A percentile compares a stretch with the other conserved stretches of the same genome.
phyloP scores from a whole-genome alignment of 495 filamentous ascomycete genomes.

The Talaromyces liani region DNA sequence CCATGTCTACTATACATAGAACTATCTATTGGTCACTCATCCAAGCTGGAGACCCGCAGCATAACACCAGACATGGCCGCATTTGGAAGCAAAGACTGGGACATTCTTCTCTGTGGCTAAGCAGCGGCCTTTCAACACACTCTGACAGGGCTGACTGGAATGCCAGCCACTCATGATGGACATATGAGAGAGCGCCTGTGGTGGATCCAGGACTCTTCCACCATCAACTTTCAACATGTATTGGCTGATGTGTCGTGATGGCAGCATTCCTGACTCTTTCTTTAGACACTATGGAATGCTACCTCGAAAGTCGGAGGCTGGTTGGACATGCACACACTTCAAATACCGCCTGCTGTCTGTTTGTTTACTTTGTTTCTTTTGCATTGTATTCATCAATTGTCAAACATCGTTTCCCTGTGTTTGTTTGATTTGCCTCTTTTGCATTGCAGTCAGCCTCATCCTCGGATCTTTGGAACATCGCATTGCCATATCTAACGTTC shows the following conservation, averaged over 20 bases:
- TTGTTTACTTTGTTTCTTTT: constrained; percentile 47
- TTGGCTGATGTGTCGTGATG: constrained; percentile 10
- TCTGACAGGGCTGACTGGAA: not conserved
- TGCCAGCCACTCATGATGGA: constrained; percentile 6
- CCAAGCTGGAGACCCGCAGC: constrained; percentile 3
- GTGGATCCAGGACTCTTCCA: not conserved
- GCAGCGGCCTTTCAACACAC: not conserved
- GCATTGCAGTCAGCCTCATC: not conserved
- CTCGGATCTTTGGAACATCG: constrained; percentile 1
- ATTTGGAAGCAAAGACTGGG: constrained; percentile 1
- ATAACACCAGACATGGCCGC: not conserved
- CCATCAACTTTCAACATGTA: not conserved
- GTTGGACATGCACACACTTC: constrained; percentile 23
- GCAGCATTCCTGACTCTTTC: constrained; percentile 31
- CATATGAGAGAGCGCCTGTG: not conserved
- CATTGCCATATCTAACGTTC: not conserved
- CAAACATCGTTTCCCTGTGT: constrained; percentile 8
- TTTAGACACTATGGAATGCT: constrained; percentile 35
- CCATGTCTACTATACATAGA: not conserved
- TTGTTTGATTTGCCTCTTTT: constrained; percentile 7
- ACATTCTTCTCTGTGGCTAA: constrained; percentile 10
- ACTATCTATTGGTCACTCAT: not conserved
- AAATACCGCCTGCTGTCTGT: constrained; percentile 38
- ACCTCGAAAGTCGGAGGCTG: constrained; percentile 34
- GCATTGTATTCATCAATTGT: constrained; percentile 20